These are phyloP conservation scores for Fusarium sambucinum DNA, from an alignment of 2,329 filamentous ascomycete genomes.

Conservation along the genomic window DNA sequence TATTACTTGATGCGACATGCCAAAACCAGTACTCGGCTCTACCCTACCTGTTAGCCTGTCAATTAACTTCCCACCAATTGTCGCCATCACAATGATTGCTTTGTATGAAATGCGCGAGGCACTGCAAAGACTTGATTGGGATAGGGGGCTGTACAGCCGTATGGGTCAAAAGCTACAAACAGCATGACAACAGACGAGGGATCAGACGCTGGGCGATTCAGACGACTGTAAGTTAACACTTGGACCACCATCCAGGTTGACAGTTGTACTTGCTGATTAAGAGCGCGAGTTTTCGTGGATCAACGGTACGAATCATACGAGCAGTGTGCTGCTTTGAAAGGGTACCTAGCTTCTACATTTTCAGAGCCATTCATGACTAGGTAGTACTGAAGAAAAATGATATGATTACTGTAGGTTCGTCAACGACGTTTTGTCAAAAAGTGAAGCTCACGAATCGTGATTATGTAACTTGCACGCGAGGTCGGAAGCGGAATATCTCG, in stretches of 20 bases:
- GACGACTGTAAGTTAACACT: slow-evolving; percentile 24
- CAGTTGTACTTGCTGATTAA: neutral
- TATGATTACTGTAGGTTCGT: neutral
- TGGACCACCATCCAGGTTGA: slow-evolving; percentile 20
- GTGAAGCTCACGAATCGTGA: neutral
- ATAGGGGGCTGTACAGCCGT: neutral
- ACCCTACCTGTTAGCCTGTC: neutral
- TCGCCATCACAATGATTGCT: neutral
- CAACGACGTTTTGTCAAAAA: neutral
- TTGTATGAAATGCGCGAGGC: neutral
- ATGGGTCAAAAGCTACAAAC: slow-evolving; percentile 1
- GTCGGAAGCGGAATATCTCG: slow-evolving; percentile 33
- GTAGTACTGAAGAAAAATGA: too few species aligned
- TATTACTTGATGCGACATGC: slow-evolving; percentile 17
- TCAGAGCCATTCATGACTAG: neutral
- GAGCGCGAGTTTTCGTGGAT: neutral
- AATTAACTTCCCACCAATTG: slow-evolving; percentile 1
- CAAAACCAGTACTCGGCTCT: slow-evolving; percentile 7
- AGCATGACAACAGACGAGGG: slow-evolving; percentile 33
- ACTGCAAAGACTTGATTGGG: neutral
- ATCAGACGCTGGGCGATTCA: slow-evolving; percentile 39
- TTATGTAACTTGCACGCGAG: slow-evolving; percentile 9
- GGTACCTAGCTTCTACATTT: too few species aligned
- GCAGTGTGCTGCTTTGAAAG: neutral
- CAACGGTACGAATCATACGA: neutral